These are phyloP conservation scores for Tylopilus sp. DNA, from an alignment of 1,284 basidiomycete genomes.

Conservation along the genomic window DNA sequence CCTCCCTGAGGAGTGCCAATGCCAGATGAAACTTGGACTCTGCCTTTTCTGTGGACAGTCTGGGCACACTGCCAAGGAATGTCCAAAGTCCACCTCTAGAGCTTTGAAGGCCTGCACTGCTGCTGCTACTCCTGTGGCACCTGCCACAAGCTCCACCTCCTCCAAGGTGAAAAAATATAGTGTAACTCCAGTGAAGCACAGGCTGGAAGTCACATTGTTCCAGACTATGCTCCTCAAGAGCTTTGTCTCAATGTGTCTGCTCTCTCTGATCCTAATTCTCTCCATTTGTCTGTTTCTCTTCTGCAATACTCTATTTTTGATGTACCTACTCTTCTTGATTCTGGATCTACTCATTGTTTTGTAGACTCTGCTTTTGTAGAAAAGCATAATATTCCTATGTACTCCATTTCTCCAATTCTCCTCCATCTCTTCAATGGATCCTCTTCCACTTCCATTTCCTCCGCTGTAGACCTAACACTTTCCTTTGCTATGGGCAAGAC, in stretches of 20 bases:
- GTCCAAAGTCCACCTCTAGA: too few relatives aligned
- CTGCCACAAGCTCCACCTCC: too few relatives aligned
- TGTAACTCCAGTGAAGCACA: too few relatives aligned
- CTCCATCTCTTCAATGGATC: not conserved
- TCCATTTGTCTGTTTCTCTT: too few relatives aligned
- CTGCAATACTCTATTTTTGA: not conserved
- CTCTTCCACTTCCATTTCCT: not conserved
- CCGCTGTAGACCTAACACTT: not conserved
- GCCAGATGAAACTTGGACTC: not conserved
- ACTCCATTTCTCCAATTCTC: not conserved
- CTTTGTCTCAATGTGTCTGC: too few relatives aligned
- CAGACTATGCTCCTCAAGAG: too few relatives aligned
- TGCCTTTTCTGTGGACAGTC: not conserved
- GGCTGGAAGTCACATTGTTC: too few relatives aligned
- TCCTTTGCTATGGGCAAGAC: not conserved
- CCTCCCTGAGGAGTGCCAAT: not conserved
- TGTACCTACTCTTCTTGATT: not conserved
- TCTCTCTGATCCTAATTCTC: too few relatives aligned
- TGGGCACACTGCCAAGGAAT: not conserved
- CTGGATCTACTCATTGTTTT: not conserved
- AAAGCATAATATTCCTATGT: not conserved
- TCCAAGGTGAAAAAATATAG: too few relatives aligned
- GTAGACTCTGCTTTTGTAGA: not conserved
- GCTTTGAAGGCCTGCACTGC: too few relatives aligned
- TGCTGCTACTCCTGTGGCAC: too few relatives aligned